Evolutionary conservation across 371 early-diverging fungal genomes (phyloP).

Genomic region (Mucor irregularis): DNA sequence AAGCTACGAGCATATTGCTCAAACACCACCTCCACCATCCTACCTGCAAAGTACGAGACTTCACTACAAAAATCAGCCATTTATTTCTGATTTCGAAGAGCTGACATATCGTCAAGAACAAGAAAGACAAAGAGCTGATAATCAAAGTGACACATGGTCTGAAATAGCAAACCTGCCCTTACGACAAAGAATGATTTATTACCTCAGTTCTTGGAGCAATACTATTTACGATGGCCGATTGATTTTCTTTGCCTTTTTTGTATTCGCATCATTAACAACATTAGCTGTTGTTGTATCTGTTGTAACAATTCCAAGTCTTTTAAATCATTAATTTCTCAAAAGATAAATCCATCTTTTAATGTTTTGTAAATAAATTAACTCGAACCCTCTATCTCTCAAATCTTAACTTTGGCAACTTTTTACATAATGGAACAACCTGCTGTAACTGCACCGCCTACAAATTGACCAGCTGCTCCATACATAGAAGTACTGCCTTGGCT

Average conservation of each 20-base stretch:
- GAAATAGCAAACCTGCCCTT: neutral
- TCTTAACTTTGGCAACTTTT: neutral
- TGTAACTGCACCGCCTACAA: neutral
- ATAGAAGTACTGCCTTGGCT: neutral
- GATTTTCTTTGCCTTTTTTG: slow-evolving; percentile 6
- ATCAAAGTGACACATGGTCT: neutral
- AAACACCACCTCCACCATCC: slow-evolving; percentile 4
- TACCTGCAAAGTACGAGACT: slow-evolving; percentile 6
- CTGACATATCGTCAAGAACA: neutral
- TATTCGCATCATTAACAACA: neutral
- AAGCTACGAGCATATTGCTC: neutral
- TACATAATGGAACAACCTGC: neutral
- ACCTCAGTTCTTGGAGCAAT: slow-evolving; percentile 2
- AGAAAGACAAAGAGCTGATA: neutral
- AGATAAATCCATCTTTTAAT: neutral
- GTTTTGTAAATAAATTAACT: slow-evolving; percentile 9
- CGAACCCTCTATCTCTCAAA: no score
- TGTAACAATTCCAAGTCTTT: slow-evolving; percentile 7
- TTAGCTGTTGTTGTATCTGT: neutral
- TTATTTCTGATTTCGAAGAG: slow-evolving; percentile 2
- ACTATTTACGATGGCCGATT: slow-evolving; percentile 4
- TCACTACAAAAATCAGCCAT: slow-evolving; percentile 9
- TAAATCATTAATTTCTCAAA: slow-evolving; percentile 2
- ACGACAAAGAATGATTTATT: neutral
- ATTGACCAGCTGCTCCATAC: neutral